These are phyloP conservation scores for Talaromyces sp. DNA, from an alignment of 2,329 filamentous ascomycete genomes.

Conservation along the genomic window DNA sequence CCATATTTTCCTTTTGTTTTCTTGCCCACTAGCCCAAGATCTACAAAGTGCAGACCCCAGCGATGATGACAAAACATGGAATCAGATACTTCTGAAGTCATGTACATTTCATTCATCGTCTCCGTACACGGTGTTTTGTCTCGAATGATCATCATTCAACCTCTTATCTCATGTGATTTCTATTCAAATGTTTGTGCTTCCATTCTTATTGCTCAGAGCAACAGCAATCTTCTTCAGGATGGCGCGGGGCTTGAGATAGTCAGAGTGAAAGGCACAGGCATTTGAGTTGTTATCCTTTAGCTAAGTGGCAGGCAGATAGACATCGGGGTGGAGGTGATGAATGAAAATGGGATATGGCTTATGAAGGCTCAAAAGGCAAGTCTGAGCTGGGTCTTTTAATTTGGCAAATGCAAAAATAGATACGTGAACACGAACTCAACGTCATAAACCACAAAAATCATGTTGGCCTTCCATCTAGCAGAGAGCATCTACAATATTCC, in stretches of 20 bases:
- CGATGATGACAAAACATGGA: conserved; percentile 44
- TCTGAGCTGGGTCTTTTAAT: conserved; percentile 28
- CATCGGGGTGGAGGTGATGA: background rate
- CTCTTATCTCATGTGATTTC: background rate
- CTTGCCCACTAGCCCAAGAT: background rate
- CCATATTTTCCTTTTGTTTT: no score
- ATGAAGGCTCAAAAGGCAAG: conserved; percentile 34
- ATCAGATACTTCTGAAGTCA: conserved; percentile 48
- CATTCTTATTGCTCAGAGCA: conserved; percentile 18
- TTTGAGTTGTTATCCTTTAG: background rate
- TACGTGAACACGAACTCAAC: no score
- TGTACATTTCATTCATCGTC: conserved; percentile 1
- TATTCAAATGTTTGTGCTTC: background rate
- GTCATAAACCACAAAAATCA: no score
- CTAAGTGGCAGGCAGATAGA: background rate
- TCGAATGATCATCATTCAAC: background rate
- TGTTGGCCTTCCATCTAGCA: no score
- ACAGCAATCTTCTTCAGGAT: conserved; percentile 22
- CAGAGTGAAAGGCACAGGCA: background rate
- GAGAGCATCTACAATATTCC: no score
- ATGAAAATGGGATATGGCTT: conserved; percentile 16
- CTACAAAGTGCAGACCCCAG: conserved; percentile 19
- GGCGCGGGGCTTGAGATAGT: conserved; percentile 20
- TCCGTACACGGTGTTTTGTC: background rate
- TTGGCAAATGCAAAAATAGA: background rate